Evolutionary conservation across 441 rosid genomes (phyloP), one percentile per base, ranked within the genome.

Genomic region (Hura crepitans): DNA sequence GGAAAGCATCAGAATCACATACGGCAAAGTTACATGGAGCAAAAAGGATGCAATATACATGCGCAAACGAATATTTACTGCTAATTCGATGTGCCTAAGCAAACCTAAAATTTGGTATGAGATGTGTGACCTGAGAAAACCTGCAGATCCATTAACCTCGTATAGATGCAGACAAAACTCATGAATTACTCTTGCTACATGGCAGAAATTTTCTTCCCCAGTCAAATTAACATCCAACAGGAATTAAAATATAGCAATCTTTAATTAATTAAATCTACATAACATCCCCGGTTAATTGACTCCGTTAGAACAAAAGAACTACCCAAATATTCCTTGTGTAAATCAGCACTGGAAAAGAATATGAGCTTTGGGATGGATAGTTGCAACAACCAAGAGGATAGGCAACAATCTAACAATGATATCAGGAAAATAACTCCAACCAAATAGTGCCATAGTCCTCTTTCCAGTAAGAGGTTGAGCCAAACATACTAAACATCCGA

Each of bases 1-100:
- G 92, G 39, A 35, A 45, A 80, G 27, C 70, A 78, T 33, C 73
- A 65, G 69, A 63, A 51, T 49, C 14, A 66, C 0, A 22, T n/a
- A 25, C 42, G 54, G 62, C 15, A 35, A 5, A 43, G 27, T 66
- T 14, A 62, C 49, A 50, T 23, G 9, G 35, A 23, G 54, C 62
- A 25, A 25, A 42, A 31, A 14, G 15, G 10, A 25, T 12, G n/a
- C 14, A 18, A 9, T 14, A 42, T 17, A 12, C n/a, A 13, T 10
- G 42, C 5, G 4, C 14, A 9, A 42, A 42, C 7, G 7, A 35
- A 35, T 35, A 35, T 35, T 35, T 35, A 35, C 39, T 35, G 7
- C 39, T 35, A 35, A 35, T 35, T 35, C 7, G 6, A 35, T 35
- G 39, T 3, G 7, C 3, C 39, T 8, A 35, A 4, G 39, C 39